Conservation (phyloP, 352 stramenopile genomes). For the Blastocystis sp. region DNA sequence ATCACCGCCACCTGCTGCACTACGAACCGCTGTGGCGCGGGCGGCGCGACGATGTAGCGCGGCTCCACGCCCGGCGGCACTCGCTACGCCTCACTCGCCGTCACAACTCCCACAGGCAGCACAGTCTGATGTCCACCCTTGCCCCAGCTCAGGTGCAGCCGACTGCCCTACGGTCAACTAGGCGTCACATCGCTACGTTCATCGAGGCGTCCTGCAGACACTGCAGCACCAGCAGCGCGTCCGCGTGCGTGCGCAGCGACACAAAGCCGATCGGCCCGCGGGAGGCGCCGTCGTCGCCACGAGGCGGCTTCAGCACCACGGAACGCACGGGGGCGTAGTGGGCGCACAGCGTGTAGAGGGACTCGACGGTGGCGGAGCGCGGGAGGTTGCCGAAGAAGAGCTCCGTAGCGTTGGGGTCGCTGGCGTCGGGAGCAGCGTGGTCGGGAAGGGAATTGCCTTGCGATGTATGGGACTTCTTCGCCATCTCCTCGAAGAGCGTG, state of each 20-base stretch:
- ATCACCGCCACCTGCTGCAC: conserved; percentile 23
- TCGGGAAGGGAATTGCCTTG: background rate
- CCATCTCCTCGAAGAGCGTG: conserved; percentile 46
- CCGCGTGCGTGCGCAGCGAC: conserved; percentile 24
- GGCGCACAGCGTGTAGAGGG: conserved; percentile 44
- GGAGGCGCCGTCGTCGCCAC: background rate
- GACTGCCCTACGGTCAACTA: conserved; percentile 1
- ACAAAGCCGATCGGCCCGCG: conserved; percentile 10
- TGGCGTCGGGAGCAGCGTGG: background rate
- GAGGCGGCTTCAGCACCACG: conserved; percentile 4
- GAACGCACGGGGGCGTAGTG: conserved; percentile 34
- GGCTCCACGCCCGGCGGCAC: conserved; percentile 5
- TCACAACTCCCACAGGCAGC: background rate
- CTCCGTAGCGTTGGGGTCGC: conserved; percentile 6
- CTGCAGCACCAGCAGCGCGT: background rate
- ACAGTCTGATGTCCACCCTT: background rate
- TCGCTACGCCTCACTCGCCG: conserved; percentile 6
- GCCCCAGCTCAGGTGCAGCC: background rate
- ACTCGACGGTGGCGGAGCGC: conserved; percentile 6
- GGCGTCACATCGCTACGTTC: too few relatives aligned
- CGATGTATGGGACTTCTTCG: background rate
- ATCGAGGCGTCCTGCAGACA: conserved; percentile 2
- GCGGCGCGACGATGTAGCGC: background rate
- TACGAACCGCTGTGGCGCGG: background rate
- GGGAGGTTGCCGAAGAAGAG: conserved; percentile 58